Evolutionary conservation across 2,329 filamentous ascomycete genomes (phyloP).

Genomic region (Aspergillus persii): DNA sequence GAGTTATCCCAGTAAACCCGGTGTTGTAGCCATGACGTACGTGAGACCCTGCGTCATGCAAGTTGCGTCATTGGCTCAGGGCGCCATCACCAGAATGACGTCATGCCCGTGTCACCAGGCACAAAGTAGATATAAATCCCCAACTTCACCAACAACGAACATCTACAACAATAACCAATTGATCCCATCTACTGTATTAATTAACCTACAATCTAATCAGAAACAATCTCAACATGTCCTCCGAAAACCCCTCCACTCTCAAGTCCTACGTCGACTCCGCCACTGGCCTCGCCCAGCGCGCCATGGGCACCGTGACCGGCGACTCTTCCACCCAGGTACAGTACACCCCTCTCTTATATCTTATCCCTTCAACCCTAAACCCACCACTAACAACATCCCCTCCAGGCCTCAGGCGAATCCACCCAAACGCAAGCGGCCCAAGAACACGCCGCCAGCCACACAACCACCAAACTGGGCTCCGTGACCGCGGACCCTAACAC

Average conservation of each 20-base stretch:
- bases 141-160: not conserved
- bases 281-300: slow-evolving; percentile 69
- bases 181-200: not conserved
- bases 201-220: not conserved
- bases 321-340: slow-evolving; percentile 63
- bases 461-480: slow-evolving; percentile 70
- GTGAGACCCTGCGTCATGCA: not conserved
- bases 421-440: slow-evolving; percentile 64
- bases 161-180: not conserved
- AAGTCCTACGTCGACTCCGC: slow-evolving; percentile 75
- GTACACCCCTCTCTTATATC: slow-evolving; percentile 28
- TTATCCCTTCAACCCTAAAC: not conserved
- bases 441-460: slow-evolving; percentile 72
- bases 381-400: slow-evolving; percentile 29
- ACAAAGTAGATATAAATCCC: not conserved
- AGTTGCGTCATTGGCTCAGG: not conserved
- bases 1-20: not conserved
- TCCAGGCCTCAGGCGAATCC: slow-evolving; percentile 64
- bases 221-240: slow-evolving; percentile 11
- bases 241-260: slow-evolving; percentile 64
- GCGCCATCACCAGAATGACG: not conserved
- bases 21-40: not conserved
- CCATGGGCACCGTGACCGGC: slow-evolving; percentile 70
- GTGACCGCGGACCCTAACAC: slow-evolving; percentile 63
- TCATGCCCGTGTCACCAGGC: not conserved